phyloP scores from a whole-genome alignment of 2,329 filamentous ascomycete genomes.

The Didymella glomerata region DNA sequence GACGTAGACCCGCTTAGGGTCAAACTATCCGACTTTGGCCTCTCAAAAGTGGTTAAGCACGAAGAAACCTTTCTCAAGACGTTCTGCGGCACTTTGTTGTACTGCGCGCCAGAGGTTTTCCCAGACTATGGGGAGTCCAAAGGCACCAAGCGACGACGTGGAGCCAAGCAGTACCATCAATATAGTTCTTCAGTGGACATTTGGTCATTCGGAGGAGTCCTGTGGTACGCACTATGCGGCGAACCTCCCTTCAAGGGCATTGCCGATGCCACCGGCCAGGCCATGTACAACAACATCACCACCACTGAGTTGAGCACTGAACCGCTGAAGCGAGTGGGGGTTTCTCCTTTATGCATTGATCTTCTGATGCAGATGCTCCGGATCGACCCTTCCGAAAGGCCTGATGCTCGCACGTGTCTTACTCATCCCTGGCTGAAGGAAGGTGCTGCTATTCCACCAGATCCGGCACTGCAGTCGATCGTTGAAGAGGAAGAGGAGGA shows the following conservation, averaged over 20 bases:
- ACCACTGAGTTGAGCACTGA: slow-evolving; percentile 72
- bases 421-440: slow-evolving; percentile 76
- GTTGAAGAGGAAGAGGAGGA: slow-evolving; percentile 68
- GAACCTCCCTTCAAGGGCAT: slow-evolving; percentile 82
- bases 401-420: slow-evolving; percentile 75
- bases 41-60: slow-evolving; percentile 92
- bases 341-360: slow-evolving; percentile 75
- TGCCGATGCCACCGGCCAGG: slow-evolving; percentile 76
- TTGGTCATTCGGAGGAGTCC: slow-evolving; percentile 92
- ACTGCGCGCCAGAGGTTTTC: slow-evolving; percentile 97
- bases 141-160: slow-evolving; percentile 69
- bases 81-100: slow-evolving; percentile 94
- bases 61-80: slow-evolving; percentile 93
- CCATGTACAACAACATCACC: slow-evolving; percentile 88
- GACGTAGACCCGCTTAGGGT: slow-evolving; percentile 77
- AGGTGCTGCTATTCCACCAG: slow-evolving; percentile 52
- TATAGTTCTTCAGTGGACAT: slow-evolving; percentile 95
- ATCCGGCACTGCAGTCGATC: slow-evolving; percentile 52
- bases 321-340: slow-evolving; percentile 65
- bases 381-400: slow-evolving; percentile 78
- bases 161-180: slow-evolving; percentile 61
- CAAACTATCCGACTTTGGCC: slow-evolving; percentile 94
- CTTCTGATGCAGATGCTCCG: slow-evolving; percentile 83
- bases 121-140: slow-evolving; percentile 76
- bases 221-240: slow-evolving; percentile 85